These are phyloP conservation scores for Vigna nakashimae DNA, from an alignment of 306 rosid genomes.

Conservation along the genomic window DNA sequence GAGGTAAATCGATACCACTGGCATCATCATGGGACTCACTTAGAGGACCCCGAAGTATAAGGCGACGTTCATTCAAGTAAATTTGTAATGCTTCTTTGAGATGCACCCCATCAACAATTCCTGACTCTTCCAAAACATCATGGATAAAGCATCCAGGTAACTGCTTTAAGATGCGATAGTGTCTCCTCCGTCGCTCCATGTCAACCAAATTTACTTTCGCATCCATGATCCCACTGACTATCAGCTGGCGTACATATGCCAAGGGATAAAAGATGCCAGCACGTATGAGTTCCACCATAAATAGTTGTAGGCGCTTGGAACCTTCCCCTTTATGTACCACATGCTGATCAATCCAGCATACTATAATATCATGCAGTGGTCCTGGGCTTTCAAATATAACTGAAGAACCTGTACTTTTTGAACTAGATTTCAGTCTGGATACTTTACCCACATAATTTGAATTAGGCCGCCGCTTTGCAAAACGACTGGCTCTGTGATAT, in stretches of 20 bases:
- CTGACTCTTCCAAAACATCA: constrained; percentile 72
- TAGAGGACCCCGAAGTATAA: constrained; percentile 63
- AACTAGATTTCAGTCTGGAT: constrained; percentile 48
- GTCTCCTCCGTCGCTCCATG: constrained; percentile 74
- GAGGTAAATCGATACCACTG: not conserved
- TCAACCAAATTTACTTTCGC: constrained; percentile 60
- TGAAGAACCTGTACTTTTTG: constrained; percentile 54
- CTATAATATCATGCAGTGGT: constrained; percentile 87
- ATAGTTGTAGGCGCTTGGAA: constrained; percentile 69
- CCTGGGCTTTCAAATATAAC: constrained; percentile 85
- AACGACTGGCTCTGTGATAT: constrained; percentile 43
- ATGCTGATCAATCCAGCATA: constrained; percentile 99
- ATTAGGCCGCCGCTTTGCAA: constrained; percentile 59
- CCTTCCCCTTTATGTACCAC: constrained; percentile 80
- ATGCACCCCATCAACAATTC: constrained; percentile 63
- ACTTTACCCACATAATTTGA: constrained; percentile 48
- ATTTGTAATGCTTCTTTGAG: constrained; percentile 68
- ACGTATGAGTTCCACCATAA: constrained; percentile 70
- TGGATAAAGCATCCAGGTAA: constrained; percentile 67
- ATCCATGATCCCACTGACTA: constrained; percentile 92
- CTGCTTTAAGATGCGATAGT: constrained; percentile 71
- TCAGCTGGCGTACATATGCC: constrained; percentile 92
- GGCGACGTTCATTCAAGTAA: constrained; percentile 80
- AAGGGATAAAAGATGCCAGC: constrained; percentile 85
- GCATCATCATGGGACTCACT: constrained; percentile 47